A percentile compares a stretch with the other conserved stretches of the same genome.
Conservation (phyloP, 2,329 filamentous ascomycete species). For the Pseudogymnoascus sp. region DNA sequence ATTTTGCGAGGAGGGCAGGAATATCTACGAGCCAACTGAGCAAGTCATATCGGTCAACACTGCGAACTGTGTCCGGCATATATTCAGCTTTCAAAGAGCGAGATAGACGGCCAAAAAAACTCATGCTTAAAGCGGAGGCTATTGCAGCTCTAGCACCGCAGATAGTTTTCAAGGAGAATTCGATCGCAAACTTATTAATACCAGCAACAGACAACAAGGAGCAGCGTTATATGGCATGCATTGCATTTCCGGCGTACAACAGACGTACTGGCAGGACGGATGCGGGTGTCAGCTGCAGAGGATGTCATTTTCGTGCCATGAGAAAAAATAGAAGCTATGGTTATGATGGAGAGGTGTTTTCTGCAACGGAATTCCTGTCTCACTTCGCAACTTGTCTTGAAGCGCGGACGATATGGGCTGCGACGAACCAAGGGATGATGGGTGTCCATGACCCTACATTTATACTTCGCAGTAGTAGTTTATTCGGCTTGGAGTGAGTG, state of each 20-base stretch:
- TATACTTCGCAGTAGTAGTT: neutral
- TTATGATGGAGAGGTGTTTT: neutral
- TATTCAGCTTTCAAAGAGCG: neutral
- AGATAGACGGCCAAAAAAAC: neutral
- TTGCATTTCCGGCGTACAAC: too few relatives aligned
- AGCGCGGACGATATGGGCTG: neutral
- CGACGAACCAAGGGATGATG: neutral
- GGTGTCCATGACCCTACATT: neutral
- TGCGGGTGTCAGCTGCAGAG: neutral
- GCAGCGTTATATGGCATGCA: too few relatives aligned
- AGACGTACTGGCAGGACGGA: neutral
- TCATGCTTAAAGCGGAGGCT: neutral
- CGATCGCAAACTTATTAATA: neutral
- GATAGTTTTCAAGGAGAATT: neutral
- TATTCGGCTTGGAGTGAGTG: too few relatives aligned
- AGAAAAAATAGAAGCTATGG: neutral
- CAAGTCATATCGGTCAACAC: neutral
- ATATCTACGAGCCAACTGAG: neutral
- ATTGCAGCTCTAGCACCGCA: neutral
- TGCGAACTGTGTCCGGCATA: neutral
- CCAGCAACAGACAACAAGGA: too few relatives aligned
- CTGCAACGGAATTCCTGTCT: neutral
- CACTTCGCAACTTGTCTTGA: neutral
- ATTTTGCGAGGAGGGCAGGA: neutral
- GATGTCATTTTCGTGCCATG: neutral